Evolutionary conservation across 2,329 filamentous ascomycete genomes (phyloP).

Genomic region (Cladosporium austrohemisphaericum): DNA sequence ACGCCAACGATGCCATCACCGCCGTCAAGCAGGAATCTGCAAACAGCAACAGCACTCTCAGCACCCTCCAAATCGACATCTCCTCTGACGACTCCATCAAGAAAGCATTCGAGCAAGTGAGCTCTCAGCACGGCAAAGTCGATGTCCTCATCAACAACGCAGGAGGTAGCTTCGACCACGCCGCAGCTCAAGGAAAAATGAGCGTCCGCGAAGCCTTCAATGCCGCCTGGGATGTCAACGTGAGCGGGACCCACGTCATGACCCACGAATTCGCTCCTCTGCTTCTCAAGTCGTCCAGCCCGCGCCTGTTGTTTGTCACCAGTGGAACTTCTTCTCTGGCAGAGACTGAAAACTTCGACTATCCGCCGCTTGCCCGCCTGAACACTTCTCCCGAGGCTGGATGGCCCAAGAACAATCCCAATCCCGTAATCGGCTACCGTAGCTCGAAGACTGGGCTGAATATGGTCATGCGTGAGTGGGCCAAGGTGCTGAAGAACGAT

Average conservation of each 20-base stretch:
- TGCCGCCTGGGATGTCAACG: constrained; percentile 37
- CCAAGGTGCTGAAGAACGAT: constrained; percentile 37
- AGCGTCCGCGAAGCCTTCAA: constrained; percentile 37
- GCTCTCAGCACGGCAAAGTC: constrained; percentile 42
- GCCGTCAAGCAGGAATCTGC: constrained; percentile 42
- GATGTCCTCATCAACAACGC: constrained; percentile 59
- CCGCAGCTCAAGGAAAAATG: constrained; percentile 28
- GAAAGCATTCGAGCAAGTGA: constrained; percentile 43
- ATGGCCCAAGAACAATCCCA: constrained; percentile 44
- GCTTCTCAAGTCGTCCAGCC: constrained; percentile 34
- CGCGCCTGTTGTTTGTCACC: constrained; percentile 40
- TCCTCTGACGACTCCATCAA: constrained; percentile 51
- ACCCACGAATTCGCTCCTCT: constrained; percentile 36
- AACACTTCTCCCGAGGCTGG: constrained; percentile 34
- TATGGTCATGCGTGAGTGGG: constrained; percentile 50
- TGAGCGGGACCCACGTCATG: constrained; percentile 38
- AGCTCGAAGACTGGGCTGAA: constrained; percentile 46
- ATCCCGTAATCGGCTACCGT: constrained; percentile 37
- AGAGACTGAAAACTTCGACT: constrained; percentile 31
- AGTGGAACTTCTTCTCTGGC: constrained; percentile 41
- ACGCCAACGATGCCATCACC: constrained; percentile 48
- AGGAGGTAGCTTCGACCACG: constrained; percentile 45
- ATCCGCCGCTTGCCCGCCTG: constrained; percentile 24
- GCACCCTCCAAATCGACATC: constrained; percentile 52
- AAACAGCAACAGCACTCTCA: constrained; percentile 41